Evolutionary conservation across 2,329 filamentous ascomycete genomes (phyloP).

Genomic region (Fragosphaeria purpurea): DNA sequence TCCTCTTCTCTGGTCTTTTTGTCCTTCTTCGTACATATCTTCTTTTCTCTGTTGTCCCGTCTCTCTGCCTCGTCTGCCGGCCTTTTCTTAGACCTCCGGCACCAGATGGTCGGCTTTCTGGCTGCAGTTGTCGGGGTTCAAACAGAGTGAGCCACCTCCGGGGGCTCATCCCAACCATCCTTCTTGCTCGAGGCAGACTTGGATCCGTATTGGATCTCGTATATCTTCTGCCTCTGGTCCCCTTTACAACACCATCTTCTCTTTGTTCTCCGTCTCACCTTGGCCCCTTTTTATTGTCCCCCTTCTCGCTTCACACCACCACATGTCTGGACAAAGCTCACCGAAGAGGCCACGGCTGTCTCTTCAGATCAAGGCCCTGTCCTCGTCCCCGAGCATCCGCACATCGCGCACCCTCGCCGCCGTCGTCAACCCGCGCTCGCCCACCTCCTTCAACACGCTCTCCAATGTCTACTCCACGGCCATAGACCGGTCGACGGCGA

Average conservation of each 20-base stretch:
- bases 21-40: background rate
- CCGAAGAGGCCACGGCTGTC: constrained; percentile 45
- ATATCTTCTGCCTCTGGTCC: constrained; percentile 28
- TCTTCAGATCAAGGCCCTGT: constrained; percentile 35
- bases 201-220: background rate
- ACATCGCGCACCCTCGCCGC: constrained; percentile 34
- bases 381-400: constrained; percentile 25
- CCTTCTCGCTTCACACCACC: background rate
- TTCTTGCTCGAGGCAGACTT: background rate
- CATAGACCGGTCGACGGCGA: constrained; percentile 49
- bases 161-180: no score
- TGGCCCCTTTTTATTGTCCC: background rate
- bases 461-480: constrained; percentile 55
- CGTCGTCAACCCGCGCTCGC: constrained; percentile 45
- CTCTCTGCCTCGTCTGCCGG: background rate
- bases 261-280: background rate
- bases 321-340: constrained; percentile 18
- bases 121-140: background rate
- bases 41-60: background rate
- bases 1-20: background rate
- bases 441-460: constrained; percentile 55
- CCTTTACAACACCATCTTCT: background rate
- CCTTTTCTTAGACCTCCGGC: background rate
- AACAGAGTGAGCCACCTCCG: background rate
- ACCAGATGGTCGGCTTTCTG: background rate